Base-by-base conservation (phyloP, 2,329 filamentous ascomycete genomes). In the Penicillium glabrum region DNA sequence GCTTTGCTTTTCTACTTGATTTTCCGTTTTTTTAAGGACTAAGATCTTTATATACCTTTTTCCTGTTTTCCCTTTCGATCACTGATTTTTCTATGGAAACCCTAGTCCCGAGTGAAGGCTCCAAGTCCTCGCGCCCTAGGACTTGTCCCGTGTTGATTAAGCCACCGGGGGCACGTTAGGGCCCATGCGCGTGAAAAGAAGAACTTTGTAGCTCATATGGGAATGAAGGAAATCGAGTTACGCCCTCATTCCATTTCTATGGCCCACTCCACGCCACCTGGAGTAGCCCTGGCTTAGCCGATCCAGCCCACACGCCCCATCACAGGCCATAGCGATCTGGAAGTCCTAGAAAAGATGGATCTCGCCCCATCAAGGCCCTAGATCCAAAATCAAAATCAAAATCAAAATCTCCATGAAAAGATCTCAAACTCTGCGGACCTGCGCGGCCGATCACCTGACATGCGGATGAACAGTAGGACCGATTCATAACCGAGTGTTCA, bases 261-360 rank as follows among this genome's bases (percentile, higher is more conserved):
- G 51, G 31, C 33, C 51, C 39, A 46, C 31, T n/a, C 14, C 19
- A 27, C 58, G 56, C 56, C 58, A 60, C 55, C 58, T 53, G 41
- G 53, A 51, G 31, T 43, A 54, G 54, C 57, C 54, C 58, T 57
- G 57, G 53, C 54, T 60, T 57, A 57, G 51, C 58, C 49, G 49
- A 57, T 27, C 24, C 23, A 56, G 23, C 49, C 54, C 49, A 47
- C 44, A 51, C 33, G 24, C 48, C 21, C 21, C 47, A 41, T 23
- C 31, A 39, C 46, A 21, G n/a, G 35, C 10, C 35, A 19, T 39
- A 39, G 35, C 35, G 16, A 41, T 41, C 39, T 41, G 10, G 19
- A 23, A 23, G 14, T n/a, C n/a, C 9, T 21, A 41, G 19, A 41
- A 41, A 41, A 23, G 19, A 41, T 41, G n/a, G 19, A 23, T 21